A percentile compares a stretch with the other conserved stretches of the same genome.
Evolutionary conservation across 768 basidiomycete species (phyloP).

Genomic region (Boletus edulis): DNA sequence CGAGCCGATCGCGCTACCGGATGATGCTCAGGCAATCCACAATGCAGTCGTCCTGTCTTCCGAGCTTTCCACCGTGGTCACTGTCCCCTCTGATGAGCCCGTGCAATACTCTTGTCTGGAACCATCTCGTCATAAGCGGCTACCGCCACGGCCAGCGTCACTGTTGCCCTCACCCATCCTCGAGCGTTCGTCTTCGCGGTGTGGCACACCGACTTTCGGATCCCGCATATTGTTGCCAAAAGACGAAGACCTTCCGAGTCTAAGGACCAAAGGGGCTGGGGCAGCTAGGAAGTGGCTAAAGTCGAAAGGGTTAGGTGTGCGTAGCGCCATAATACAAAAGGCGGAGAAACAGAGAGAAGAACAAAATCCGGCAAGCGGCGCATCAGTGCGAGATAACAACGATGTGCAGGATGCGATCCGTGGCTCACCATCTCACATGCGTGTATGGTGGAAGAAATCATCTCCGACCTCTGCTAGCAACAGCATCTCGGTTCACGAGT

Average conservation of each 20-base stretch:
- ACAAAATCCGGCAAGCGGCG: slow-evolving; percentile 1
- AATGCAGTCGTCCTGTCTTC: slow-evolving; percentile 18
- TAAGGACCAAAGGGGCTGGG: slow-evolving; percentile 9
- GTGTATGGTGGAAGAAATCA: slow-evolving; percentile 33
- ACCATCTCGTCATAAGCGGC: slow-evolving; percentile 5
- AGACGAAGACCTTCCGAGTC: slow-evolving; percentile 23
- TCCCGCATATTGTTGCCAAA: slow-evolving; percentile 38
- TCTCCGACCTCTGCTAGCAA: slow-evolving; percentile 9
- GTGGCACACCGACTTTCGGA: slow-evolving; percentile 62
- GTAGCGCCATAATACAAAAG: slow-evolving; percentile 20
- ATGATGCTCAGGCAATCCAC: slow-evolving; percentile 25
- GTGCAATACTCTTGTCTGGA: background rate
- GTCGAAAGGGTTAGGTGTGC: slow-evolving; percentile 29
- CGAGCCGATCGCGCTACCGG: slow-evolving; percentile 55
- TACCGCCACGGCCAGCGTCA: slow-evolving; percentile 6
- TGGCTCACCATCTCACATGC: slow-evolving; percentile 16
- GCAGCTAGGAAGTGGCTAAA: slow-evolving; percentile 29
- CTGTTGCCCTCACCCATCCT: slow-evolving; percentile 29
- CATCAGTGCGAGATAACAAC: background rate
- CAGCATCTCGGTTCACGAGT: slow-evolving; percentile 13
- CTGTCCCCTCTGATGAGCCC: slow-evolving; percentile 7
- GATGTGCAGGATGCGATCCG: slow-evolving; percentile 5
- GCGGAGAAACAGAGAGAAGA: slow-evolving; percentile 23
- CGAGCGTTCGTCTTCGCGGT: slow-evolving; percentile 49
- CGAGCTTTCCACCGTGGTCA: slow-evolving; percentile 14